A percentile compares a stretch with the other conserved stretches of the same genome.
Evolutionary conservation across 192 early-diverging fungal species (phyloP).

Genomic region (Cetraspora pellucida): DNA sequence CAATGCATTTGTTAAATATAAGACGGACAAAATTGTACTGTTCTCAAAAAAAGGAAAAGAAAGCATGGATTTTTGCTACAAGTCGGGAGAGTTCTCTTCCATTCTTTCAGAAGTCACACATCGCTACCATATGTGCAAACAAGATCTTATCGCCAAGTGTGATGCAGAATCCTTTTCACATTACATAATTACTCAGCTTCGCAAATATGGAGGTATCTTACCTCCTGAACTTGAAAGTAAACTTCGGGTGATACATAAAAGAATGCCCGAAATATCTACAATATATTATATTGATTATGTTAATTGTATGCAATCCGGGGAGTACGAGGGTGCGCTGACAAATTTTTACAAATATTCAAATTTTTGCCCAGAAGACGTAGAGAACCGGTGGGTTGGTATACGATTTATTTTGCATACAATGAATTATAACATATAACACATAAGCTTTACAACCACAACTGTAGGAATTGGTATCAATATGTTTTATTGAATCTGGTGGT

Average conservation of each 20-base stretch:
- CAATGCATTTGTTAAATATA: slow-evolving; percentile 26
- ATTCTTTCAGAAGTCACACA: not conserved
- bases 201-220: slow-evolving; percentile 30
- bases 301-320: slow-evolving; percentile 30
- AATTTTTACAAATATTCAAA: slow-evolving; percentile 36
- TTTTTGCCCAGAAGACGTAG: slow-evolving; percentile 24
- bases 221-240: slow-evolving; percentile 21
- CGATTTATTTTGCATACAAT: not conserved
- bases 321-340: slow-evolving; percentile 28
- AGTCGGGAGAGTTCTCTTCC: not conserved
- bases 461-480: slow-evolving; percentile 45
- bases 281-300: slow-evolving; percentile 34
- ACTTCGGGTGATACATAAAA: slow-evolving; percentile 22
- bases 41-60: not conserved
- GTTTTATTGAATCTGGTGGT: slow-evolving; percentile 48
- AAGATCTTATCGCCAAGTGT: slow-evolving; percentile 15
- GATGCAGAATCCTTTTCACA: slow-evolving; percentile 23
- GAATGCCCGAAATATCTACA: slow-evolving; percentile 28
- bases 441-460: not conserved
- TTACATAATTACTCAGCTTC: slow-evolving; percentile 29
- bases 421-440: not conserved
- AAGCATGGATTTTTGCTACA: not conserved
- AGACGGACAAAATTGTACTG: not conserved
- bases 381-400: slow-evolving; percentile 10
- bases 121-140: not conserved